phyloP scores from a whole-genome alignment of 2,329 filamentous ascomycete genomes.

The Ophiostoma ips region DNA sequence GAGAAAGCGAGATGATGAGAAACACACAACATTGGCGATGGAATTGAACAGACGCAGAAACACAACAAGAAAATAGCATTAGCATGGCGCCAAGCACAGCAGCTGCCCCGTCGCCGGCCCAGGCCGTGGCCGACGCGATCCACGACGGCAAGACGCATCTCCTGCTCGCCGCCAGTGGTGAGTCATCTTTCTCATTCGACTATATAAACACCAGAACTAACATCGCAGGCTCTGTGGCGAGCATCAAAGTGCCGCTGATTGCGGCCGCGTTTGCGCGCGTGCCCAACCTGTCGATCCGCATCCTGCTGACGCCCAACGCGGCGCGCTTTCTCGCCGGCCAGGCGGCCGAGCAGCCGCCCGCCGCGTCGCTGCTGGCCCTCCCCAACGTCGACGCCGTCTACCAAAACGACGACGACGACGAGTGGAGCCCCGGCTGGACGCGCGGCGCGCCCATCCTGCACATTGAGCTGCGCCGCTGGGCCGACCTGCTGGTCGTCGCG shows the following conservation, averaged over 20 bases:
- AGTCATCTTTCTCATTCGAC: not conserved
- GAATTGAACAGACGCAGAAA: too few relatives aligned
- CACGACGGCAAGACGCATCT: conserved; percentile 29
- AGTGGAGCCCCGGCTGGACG: conserved; percentile 58
- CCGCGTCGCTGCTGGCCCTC: conserved; percentile 42
- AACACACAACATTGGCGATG: too few relatives aligned
- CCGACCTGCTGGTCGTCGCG: conserved; percentile 64
- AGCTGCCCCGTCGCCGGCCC: conserved; percentile 14
- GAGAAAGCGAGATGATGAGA: too few relatives aligned
- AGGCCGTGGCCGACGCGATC: conserved; percentile 20
- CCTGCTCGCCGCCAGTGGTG: conserved; percentile 24
- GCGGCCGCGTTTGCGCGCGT: conserved; percentile 35
- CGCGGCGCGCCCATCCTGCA: conserved; percentile 73
- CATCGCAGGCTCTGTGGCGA: conserved; percentile 52
- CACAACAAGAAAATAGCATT: not conserved
- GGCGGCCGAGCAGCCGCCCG: conserved; percentile 58
- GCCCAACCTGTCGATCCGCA: conserved; percentile 58
- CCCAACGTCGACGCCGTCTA: conserved; percentile 72
- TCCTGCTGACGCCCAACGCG: conserved; percentile 66
- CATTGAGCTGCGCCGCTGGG: conserved; percentile 72
- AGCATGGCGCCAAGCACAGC: not conserved
- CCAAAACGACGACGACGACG: conserved; percentile 65
- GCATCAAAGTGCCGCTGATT: conserved; percentile 67
- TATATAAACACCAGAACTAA: not conserved
- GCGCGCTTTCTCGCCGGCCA: conserved; percentile 65